Percentiles rank a stretch among this genome's conserved stretches.
phyloP scores from a whole-genome alignment of 139 green algal species.

The Chlamydomonas incerta region DNA sequence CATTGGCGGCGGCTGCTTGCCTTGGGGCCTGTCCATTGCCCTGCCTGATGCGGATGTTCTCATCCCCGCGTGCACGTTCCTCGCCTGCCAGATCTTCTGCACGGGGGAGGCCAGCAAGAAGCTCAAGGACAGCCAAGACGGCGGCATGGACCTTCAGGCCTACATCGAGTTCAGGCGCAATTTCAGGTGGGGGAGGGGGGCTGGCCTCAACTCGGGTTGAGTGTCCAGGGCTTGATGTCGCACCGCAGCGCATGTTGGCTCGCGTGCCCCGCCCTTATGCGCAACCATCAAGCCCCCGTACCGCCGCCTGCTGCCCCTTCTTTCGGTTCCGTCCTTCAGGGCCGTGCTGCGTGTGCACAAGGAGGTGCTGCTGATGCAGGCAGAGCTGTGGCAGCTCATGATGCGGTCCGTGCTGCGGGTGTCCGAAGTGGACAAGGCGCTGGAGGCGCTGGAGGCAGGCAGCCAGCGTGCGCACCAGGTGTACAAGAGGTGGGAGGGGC shows the following conservation, averaged over 20 bases:
- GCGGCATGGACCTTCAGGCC: constrained; percentile 47
- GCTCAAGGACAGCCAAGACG: constrained; percentile 40
- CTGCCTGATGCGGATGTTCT: too few species aligned
- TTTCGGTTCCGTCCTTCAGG: constrained; percentile 6
- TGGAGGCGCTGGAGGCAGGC: constrained; percentile 5
- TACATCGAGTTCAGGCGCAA: constrained; percentile 56
- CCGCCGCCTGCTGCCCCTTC: too few species aligned
- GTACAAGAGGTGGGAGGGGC: constrained; percentile 37
- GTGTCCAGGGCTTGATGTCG: too few species aligned
- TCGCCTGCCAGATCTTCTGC: constrained; percentile 54
- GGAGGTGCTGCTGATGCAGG: constrained; percentile 37
- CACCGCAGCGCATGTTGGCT: too few species aligned
- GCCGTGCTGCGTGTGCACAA: constrained; percentile 40
- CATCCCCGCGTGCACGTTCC: too few species aligned
- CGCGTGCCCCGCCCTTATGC: too few species aligned
- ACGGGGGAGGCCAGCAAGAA: constrained; percentile 39
- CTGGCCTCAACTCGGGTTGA: too few species aligned
- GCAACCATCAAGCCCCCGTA: too few species aligned
- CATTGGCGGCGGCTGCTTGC: too few species aligned
- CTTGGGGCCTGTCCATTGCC: too few species aligned
- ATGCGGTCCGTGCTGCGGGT: constrained; percentile 21
- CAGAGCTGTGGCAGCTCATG: constrained; percentile 43
- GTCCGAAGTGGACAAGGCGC: not conserved
- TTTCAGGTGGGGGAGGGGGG: constrained; percentile 1
- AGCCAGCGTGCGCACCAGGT: constrained; percentile 12